Conservation (phyloP, 225 moss, liverwort and hornwort species). For the Physcomitrium patens region DNA sequence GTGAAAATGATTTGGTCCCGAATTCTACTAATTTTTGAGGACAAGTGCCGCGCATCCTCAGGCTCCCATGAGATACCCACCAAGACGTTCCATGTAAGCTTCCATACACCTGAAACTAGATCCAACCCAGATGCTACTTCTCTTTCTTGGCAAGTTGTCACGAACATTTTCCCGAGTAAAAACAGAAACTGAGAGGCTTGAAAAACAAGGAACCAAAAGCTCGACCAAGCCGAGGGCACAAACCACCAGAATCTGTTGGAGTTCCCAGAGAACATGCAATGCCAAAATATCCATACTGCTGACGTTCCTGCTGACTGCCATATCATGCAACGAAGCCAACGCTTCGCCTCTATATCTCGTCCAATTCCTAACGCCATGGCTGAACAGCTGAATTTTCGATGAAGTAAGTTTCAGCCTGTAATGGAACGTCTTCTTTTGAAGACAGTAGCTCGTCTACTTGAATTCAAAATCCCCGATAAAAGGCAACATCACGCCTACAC, state of each 20-base stretch:
- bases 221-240: constrained; percentile 50
- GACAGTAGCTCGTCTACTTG: constrained; percentile 3
- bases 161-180: constrained; percentile 60
- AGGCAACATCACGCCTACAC: constrained; percentile 5
- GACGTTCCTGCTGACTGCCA: constrained; percentile 68
- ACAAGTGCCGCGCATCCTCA: constrained; percentile 36
- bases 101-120: constrained; percentile 46
- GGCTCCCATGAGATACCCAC: constrained; percentile 53
- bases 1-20: constrained; percentile 47
- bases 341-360: constrained; percentile 76
- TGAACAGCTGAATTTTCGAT: background rate
- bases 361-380: constrained; percentile 48
- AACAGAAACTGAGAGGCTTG: constrained; percentile 60
- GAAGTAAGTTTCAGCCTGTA: constrained; percentile 6
- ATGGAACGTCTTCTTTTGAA: background rate
- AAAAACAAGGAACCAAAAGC: constrained; percentile 61
- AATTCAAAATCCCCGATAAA: background rate
- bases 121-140: constrained; percentile 56
- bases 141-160: constrained; percentile 65
- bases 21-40: constrained; percentile 53
- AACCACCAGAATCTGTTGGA: constrained; percentile 36
- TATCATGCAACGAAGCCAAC: constrained; percentile 75
- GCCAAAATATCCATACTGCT: constrained; percentile 61
- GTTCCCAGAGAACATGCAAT: constrained; percentile 41
- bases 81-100: constrained; percentile 42